phyloP scores from a whole-genome alignment of 2,329 filamentous ascomycete species.

The Xylaria multiplex region DNA sequence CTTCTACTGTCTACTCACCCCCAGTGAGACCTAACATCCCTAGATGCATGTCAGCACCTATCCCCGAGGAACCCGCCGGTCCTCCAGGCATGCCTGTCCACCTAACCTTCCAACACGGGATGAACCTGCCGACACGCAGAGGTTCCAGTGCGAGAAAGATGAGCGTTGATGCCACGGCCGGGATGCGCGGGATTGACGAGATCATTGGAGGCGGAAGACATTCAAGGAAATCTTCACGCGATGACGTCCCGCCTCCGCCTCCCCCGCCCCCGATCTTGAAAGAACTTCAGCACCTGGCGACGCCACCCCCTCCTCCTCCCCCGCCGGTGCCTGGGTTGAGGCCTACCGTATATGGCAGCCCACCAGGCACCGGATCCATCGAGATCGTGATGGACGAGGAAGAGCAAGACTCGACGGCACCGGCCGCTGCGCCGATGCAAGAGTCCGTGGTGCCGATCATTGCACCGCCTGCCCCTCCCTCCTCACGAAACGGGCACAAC shows the following conservation, averaged over 20 bases:
- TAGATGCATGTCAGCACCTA: conserved; percentile 71
- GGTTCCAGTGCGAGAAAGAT: conserved; percentile 51
- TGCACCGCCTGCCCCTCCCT: conserved; percentile 57
- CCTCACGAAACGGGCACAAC: conserved; percentile 57
- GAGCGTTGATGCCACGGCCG: conserved; percentile 51
- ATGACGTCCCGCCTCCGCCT: conserved; percentile 64
- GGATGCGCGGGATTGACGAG: conserved; percentile 61
- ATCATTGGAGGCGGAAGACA: conserved; percentile 51
- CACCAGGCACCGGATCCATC: conserved; percentile 65
- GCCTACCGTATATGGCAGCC: conserved; percentile 53
- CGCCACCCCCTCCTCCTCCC: conserved; percentile 70
- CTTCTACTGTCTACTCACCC: conserved; percentile 69
- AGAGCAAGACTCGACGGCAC: conserved; percentile 46
- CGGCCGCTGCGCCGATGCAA: conserved; percentile 51
- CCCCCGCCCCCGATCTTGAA: conserved; percentile 64
- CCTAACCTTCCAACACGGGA: conserved; percentile 54
- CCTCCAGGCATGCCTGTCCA: conserved; percentile 50
- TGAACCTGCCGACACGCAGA: conserved; percentile 42
- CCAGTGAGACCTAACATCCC: conserved; percentile 61
- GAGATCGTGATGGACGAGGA: conserved; percentile 75
- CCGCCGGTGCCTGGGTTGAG: conserved; percentile 62
- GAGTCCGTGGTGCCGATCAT: conserved; percentile 59
- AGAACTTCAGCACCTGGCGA: conserved; percentile 70
- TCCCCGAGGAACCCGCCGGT: conserved; percentile 57
- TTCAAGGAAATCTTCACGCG: conserved; percentile 59